These are phyloP conservation scores for Knoxia roxburghii DNA, from an alignment of 257 asterid species.

Conservation along the genomic window DNA sequence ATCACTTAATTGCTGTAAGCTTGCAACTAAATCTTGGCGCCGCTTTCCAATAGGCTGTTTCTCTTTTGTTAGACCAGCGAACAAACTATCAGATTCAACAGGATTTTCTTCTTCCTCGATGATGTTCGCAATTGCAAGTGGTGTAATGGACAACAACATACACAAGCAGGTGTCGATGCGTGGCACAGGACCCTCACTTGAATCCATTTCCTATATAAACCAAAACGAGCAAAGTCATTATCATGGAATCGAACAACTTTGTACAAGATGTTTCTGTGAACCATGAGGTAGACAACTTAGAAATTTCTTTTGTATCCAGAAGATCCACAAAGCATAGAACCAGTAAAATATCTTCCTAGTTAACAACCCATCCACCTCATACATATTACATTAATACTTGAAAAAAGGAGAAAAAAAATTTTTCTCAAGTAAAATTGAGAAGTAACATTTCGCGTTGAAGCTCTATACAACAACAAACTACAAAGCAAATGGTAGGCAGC, in stretches of 20 bases:
- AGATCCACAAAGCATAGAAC: not conserved
- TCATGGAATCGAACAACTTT: not conserved
- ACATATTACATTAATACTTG: not conserved
- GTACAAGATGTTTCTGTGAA: not conserved
- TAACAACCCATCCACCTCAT: not conserved
- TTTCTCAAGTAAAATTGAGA: not conserved
- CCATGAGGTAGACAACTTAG: not conserved
- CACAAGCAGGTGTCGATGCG: conserved; percentile 92
- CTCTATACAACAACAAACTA: not conserved
- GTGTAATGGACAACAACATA: conserved; percentile 69
- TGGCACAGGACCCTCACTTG: conserved; percentile 90
- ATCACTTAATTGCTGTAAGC: conserved; percentile 80
- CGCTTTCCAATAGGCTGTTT: conserved; percentile 45
- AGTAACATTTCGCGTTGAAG: not conserved
- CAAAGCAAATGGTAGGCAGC: not conserved
- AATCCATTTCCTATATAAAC: conserved; percentile 71
- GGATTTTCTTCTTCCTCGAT: conserved; percentile 72
- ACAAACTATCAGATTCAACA: conserved; percentile 37
- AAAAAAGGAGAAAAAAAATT: not conserved
- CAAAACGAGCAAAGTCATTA: conserved; percentile 9
- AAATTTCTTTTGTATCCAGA: not conserved
- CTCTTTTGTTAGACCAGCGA: conserved; percentile 39
- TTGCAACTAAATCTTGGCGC: conserved; percentile 68
- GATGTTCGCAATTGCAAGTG: conserved; percentile 71
- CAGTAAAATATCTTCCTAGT: not conserved